Evolutionary conservation across 352 stramenopile genomes (phyloP).

Genomic region (Phytopythium mirpurense): DNA sequence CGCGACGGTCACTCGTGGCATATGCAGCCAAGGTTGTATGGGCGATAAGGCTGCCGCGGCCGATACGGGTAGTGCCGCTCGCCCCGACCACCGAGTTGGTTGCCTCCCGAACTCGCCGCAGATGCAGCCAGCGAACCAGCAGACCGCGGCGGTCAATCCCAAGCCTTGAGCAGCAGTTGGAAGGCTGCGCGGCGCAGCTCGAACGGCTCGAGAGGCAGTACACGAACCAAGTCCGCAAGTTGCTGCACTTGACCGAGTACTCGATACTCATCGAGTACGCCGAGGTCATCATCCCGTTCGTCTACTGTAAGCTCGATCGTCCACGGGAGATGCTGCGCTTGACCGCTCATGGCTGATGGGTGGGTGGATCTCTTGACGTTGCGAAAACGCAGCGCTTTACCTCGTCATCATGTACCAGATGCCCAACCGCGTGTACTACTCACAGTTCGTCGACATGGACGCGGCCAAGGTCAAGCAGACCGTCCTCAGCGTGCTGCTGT

Average conservation of each 20-base stretch:
- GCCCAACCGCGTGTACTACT: slow-evolving; percentile 25
- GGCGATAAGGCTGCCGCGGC: not conserved
- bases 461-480: slow-evolving; percentile 6
- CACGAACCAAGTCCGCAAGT: slow-evolving; percentile 13
- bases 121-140: not conserved
- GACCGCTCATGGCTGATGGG: too few species aligned
- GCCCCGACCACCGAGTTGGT: not conserved
- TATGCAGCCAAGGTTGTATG: too few species aligned
- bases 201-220: slow-evolving; percentile 12
- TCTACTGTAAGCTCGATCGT: not conserved
- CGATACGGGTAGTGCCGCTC: not conserved
- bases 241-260: slow-evolving; percentile 27
- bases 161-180: not conserved
- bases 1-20: not conserved
- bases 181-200: not conserved
- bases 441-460: slow-evolving; percentile 15
- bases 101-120: not conserved
- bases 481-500: slow-evolving; percentile 24
- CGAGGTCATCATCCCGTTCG: not conserved
- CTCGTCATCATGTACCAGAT: slow-evolving; percentile 16
- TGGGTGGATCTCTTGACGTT: too few species aligned
- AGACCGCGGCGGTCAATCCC: not conserved
- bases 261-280: slow-evolving; percentile 13
- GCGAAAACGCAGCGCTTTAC: slow-evolving; percentile 12
- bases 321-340: not conserved